phyloP scores from a whole-genome alignment of 2,329 filamentous ascomycete genomes.

The Boeremia exigua region DNA sequence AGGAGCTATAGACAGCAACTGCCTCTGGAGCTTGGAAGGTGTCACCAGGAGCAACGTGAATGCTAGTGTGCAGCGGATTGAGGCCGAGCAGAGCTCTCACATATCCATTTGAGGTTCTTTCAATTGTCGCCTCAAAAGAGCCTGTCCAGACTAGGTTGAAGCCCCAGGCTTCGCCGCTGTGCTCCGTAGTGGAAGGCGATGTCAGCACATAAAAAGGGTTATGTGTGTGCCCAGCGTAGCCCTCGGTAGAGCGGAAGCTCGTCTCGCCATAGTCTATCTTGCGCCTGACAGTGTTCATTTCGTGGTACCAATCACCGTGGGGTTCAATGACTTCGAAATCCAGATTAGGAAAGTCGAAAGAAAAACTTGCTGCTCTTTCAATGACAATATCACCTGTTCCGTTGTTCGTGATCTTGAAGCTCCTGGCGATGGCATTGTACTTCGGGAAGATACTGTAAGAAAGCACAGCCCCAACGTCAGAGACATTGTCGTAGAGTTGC shows the following conservation, averaged over 20 bases:
- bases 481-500: conserved; percentile 64
- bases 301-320: conserved; percentile 67
- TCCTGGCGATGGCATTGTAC: conserved; percentile 67
- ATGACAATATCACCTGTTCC: conserved; percentile 60
- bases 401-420: conserved; percentile 67
- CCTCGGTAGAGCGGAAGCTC: conserved; percentile 66
- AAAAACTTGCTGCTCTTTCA: conserved; percentile 66
- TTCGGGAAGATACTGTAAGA: conserved; percentile 69
- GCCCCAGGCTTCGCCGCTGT: conserved; percentile 66
- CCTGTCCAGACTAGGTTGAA: conserved; percentile 71
- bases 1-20: conserved; percentile 65
- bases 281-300: conserved; percentile 61
- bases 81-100: conserved; percentile 66
- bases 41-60: conserved; percentile 62
- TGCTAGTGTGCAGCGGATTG: conserved; percentile 66
- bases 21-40: conserved; percentile 67
- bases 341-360: conserved; percentile 65
- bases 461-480: conserved; percentile 63
- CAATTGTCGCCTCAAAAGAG: conserved; percentile 66
- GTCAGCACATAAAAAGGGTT: conserved; percentile 69
- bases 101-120: conserved; percentile 67
- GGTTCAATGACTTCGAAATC: conserved; percentile 69
- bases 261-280: conserved; percentile 62
- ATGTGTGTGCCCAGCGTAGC: conserved; percentile 68
- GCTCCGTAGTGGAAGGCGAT: conserved; percentile 64